A percentile compares a stretch with the other conserved stretches of the same genome.
phyloP scores from a whole-genome alignment of 2,329 filamentous ascomycete species.

The Tolypocladium sp. region DNA sequence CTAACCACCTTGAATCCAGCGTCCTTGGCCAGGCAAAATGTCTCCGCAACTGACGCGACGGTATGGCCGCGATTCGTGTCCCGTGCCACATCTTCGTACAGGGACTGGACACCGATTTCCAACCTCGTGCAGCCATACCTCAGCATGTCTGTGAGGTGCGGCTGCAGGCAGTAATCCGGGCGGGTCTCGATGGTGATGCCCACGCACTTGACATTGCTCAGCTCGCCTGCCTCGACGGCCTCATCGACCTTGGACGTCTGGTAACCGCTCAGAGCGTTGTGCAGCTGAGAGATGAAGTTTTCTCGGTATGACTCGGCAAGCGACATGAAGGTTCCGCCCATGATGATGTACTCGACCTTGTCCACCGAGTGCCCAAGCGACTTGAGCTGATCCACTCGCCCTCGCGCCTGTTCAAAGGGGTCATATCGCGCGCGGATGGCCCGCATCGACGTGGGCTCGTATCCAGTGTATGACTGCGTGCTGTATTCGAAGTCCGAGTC shows the following conservation, averaged over 20 bases:
- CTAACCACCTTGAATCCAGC: conserved; percentile 98
- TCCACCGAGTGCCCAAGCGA: conserved; percentile 93
- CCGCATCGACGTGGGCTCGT: conserved; percentile 97
- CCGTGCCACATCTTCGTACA: conserved; percentile 97
- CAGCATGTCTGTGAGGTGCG: conserved; percentile 92
- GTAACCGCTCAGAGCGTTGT: conserved; percentile 95
- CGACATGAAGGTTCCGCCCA: conserved; percentile 99
- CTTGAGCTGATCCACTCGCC: conserved; percentile 93
- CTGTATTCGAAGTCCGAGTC: conserved; percentile 99
- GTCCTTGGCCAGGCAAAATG: conserved; percentile 94
- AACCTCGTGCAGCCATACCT: conserved; percentile 94
- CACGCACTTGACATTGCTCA: conserved; percentile 96
- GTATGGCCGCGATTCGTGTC: conserved; percentile 97
- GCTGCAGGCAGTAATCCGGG: conserved; percentile 92
- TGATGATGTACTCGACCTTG: conserved; percentile 99
- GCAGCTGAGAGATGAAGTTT: conserved; percentile 87
- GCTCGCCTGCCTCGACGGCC: conserved; percentile 85
- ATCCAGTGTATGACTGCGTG: conserved; percentile 96
- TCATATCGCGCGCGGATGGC: conserved; percentile 96
- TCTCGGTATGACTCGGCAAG: conserved; percentile 81
- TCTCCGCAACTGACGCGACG: conserved; percentile 89
- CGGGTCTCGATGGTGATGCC: conserved; percentile 97
- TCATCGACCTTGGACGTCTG: conserved; percentile 92
- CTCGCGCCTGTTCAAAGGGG: conserved; percentile 93
- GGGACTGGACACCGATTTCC: conserved; percentile 89